phyloP scores from a whole-genome alignment of 2,329 filamentous ascomycete genomes.

The Curvularia sp. region DNA sequence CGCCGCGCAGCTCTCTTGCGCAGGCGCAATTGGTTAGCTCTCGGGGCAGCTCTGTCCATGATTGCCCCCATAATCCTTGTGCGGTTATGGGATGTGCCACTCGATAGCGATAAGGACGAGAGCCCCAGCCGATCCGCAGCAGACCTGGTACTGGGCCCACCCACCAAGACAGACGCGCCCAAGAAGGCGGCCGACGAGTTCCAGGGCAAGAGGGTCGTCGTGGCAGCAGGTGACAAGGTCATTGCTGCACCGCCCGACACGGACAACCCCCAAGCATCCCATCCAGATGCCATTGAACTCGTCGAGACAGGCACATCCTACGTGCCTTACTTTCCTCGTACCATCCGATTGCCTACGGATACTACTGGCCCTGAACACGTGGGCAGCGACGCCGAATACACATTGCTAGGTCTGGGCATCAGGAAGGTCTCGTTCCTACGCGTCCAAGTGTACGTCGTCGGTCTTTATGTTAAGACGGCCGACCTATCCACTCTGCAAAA shows the following conservation, averaged over 20 bases:
- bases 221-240: slow-evolving; percentile 69
- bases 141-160: slow-evolving; percentile 36
- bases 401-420: slow-evolving; percentile 84
- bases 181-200: slow-evolving; percentile 51
- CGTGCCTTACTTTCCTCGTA: slow-evolving; percentile 80
- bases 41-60: slow-evolving; percentile 49
- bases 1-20: slow-evolving; percentile 38
- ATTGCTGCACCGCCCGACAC: slow-evolving; percentile 53
- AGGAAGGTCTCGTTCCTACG: slow-evolving; percentile 87
- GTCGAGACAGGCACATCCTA: slow-evolving; percentile 81
- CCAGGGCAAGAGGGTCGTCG: slow-evolving; percentile 63
- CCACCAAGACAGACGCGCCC: slow-evolving; percentile 41
- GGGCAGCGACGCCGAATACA: slow-evolving; percentile 69
- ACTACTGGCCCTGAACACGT: slow-evolving; percentile 33
- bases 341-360: slow-evolving; percentile 66
- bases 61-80: slow-evolving; percentile 48
- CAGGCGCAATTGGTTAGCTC: slow-evolving; percentile 44
- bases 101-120: slow-evolving; percentile 30
- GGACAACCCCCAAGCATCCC: slow-evolving; percentile 40
- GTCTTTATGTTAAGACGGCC: slow-evolving; percentile 84
- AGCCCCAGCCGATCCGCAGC: slow-evolving; percentile 31
- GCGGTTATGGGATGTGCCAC: slow-evolving; percentile 42
- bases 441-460: slow-evolving; percentile 94
- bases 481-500: slow-evolving; percentile 84
- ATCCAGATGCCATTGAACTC: slow-evolving; percentile 70